Percentiles rank a stretch among this genome's conserved stretches.
These are phyloP conservation scores for Clonostachys byssicola DNA, from an alignment of 2,329 filamentous ascomycete species.

Conservation along the genomic window DNA sequence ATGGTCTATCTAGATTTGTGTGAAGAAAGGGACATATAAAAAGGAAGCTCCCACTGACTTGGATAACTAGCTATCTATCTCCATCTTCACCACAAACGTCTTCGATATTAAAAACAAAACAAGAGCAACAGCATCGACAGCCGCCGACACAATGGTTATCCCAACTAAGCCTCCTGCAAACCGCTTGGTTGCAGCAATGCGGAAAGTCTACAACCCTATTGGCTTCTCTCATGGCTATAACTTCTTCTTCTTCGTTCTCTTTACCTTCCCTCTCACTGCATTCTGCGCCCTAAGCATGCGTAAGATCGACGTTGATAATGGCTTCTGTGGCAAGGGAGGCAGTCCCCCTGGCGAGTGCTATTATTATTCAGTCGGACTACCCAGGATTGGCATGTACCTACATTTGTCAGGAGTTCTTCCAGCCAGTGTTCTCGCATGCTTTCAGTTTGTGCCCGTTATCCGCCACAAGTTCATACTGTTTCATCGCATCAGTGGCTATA, in stretches of 20 bases:
- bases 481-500: constrained; percentile 59
- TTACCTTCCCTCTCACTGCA: constrained; percentile 34
- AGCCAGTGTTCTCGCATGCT: constrained; percentile 32
- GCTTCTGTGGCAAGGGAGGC: constrained; percentile 14
- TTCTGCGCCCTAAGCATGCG: constrained; percentile 43
- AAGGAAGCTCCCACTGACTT: too few relatives aligned
- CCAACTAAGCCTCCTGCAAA: too few relatives aligned
- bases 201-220: neutral
- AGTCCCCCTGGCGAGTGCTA: constrained; percentile 19
- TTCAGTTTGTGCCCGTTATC: constrained; percentile 44
- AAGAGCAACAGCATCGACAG: too few relatives aligned
- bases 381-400: constrained; percentile 34
- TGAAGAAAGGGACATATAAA: too few relatives aligned
- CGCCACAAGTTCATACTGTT: constrained; percentile 43
- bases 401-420: constrained; percentile 42
- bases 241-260: constrained; percentile 29
- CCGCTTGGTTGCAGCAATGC: neutral
- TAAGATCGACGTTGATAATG: constrained; percentile 33
- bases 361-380: constrained; percentile 21
- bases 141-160: too few relatives aligned
- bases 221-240: neutral
- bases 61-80: too few relatives aligned
- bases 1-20: too few relatives aligned
- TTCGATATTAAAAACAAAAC: too few relatives aligned
- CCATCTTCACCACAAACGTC: too few relatives aligned